Base-by-base conservation (phyloP, 2,329 filamentous ascomycete genomes). In the Phialophora chinensis region DNA sequence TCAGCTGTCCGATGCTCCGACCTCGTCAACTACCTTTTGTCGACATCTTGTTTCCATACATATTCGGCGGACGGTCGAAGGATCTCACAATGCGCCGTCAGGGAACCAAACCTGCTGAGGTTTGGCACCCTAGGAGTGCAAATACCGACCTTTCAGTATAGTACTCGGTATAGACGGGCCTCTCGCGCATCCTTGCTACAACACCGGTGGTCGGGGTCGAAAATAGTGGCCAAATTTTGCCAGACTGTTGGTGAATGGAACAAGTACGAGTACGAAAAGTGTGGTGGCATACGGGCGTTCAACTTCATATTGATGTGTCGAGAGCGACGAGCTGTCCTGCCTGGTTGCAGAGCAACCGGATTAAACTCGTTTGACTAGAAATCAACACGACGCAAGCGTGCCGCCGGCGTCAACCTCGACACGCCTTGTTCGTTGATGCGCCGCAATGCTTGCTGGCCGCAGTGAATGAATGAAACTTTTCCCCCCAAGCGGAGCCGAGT, bases 381-480 rank as follows among this genome's bases (percentile, higher is more conserved):
- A 52, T 17, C 10, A 3, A 10, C 23, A 11, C 20, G 10, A 7
- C 23, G 20, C 23, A 23, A 52, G 49, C 20, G 14, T 52, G 11
- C 20, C 5, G 49, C 20, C 49, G 2, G 49, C 49, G 23, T 52
- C 49, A 27, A 52, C 7, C 49, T 52, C 38, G 10, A 14, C 20
- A 23, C 20, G 25, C 49, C 11, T 10, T 23, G 14, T 61, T 23
- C 47, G 38, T 44, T 47, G 33, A 33, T 42, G 49, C 44, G 29
- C 31, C 49, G 29, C 31, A 23, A 33, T 53, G 29, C 31, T 23
- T 61, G 44, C 59, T 61, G 49, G 29, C 25, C 29, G 23, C 47
- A 25, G 49, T 54, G 33, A 61, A 61, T 52, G 59, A 54, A 53
- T 61, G 59, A 61, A 52, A 61, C 47, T 61, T 53, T 52, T 53